Base-by-base conservation (phyloP, 2,329 filamentous ascomycete species). In the Orbilia oligospora region DNA sequence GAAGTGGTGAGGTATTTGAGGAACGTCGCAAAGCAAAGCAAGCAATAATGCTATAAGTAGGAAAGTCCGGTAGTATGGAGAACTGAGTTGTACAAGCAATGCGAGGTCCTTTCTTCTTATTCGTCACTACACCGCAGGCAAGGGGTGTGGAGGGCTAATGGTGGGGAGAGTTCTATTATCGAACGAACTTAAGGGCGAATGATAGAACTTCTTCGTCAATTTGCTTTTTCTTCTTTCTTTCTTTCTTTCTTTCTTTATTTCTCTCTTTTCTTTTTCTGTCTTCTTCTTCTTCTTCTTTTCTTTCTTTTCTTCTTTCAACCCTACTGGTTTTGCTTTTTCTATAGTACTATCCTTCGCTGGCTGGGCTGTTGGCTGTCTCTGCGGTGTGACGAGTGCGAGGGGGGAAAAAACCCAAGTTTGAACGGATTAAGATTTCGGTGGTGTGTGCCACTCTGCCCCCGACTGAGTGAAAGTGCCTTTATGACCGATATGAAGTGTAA, bases 11-110 rank as follows among this genome's bases (percentile, higher is more conserved):
- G 75, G 75, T 78, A 78, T 78, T 78, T 78, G 68, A 78, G 75
- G 75, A 76, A 71, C 67, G 75, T 71, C 75, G 75, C 75, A n/a
- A n/a, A n/a, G n/a, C n/a, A n/a, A n/a, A n/a, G n/a, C n/a, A n/a
- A n/a, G n/a, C n/a, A n/a, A n/a, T n/a, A n/a, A n/a, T n/a, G 46
- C 75, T 71, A 72, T 64, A 78, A 71, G 75, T 72, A 71, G 75
- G 75, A 71, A 72, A 71, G 68, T 69, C 67, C 6, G 3, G 1
- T 36, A 36, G 58, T 56, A 70, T 56, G 64, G 51, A 71, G 72
- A 58, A 68, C 70, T 77, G 75, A 78, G 75, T 78, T 78, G 75
- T 78, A 78, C 75, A 78, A 41, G 68, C 75, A 78, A 78, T 78
- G 75, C 75, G 75, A 72, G 46, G 75, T 36, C 68, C 63, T 55